These are phyloP conservation scores for Lentinula novae-zelandiae DNA, from an alignment of 1,284 basidiomycete genomes.

Conservation along the genomic window DNA sequence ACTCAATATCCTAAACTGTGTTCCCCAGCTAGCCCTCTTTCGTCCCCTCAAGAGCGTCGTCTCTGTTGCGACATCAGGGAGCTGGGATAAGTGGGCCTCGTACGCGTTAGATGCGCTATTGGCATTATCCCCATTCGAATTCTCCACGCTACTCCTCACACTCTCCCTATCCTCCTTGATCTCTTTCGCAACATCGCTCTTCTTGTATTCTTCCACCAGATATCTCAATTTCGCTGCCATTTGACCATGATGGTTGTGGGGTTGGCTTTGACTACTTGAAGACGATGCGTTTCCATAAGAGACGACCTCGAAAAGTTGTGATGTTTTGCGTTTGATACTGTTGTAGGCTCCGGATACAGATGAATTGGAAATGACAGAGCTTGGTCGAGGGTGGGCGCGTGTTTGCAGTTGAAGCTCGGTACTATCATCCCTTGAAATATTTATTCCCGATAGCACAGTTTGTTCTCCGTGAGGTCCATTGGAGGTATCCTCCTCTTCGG, in stretches of 20 bases:
- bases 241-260: constrained; percentile 30
- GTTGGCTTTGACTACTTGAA: constrained; percentile 25
- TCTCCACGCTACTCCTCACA: constrained; percentile 26
- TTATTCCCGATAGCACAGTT: constrained; percentile 23
- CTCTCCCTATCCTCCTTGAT: constrained; percentile 66
- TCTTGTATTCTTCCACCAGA: constrained; percentile 72
- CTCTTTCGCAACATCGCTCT: constrained; percentile 62
- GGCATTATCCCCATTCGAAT: constrained; percentile 11
- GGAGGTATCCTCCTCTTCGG: constrained; percentile 25
- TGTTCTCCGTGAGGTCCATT: not conserved
- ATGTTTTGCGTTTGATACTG: constrained; percentile 70
- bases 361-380: constrained; percentile 43
- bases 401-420: constrained; percentile 36
- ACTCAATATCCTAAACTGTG: constrained; percentile 91
- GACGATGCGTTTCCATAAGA: constrained; percentile 29
- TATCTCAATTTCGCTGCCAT: constrained; percentile 66
- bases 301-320: constrained; percentile 71
- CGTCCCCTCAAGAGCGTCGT: constrained; percentile 70
- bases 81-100: constrained; percentile 29
- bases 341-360: constrained; percentile 46
- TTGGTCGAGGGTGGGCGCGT: constrained; percentile 34
- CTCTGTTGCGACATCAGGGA: constrained; percentile 65
- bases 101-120: constrained; percentile 16
- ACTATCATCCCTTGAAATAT: constrained; percentile 47
- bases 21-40: constrained; percentile 81